Evolutionary conservation across 805 yeast species (phyloP).

Genomic region (Ogataea nakhonphanomensis): DNA sequence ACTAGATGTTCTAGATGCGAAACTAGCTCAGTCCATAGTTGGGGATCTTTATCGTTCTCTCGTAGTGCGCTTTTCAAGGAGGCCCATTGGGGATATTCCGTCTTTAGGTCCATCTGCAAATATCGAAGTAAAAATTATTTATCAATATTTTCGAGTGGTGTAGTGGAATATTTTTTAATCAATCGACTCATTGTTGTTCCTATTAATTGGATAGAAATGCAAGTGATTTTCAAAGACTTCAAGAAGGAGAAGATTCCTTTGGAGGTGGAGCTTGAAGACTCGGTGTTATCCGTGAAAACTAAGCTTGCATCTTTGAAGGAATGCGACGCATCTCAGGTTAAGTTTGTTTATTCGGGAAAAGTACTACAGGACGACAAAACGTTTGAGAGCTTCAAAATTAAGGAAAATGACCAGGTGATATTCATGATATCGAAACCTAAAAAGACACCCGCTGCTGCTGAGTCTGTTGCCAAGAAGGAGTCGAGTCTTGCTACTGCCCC

Average conservation of each 20-base stretch:
- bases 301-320: conserved; percentile 65
- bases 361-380: conserved; percentile 82
- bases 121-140: conserved; percentile 1
- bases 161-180: conserved; percentile 5
- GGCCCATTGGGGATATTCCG: conserved; percentile 31
- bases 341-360: conserved; percentile 87
- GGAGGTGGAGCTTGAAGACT: conserved; percentile 66
- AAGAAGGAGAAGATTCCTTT: conserved; percentile 84
- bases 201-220: conserved; percentile 43
- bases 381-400: conserved; percentile 67
- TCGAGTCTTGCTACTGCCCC: conserved; percentile 20
- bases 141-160: neutral
- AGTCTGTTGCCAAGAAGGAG: conserved; percentile 20
- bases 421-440: conserved; percentile 77
- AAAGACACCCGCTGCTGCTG: conserved; percentile 31
- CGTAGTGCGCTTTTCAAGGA: conserved; percentile 15
- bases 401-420: conserved; percentile 83
- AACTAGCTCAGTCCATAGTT: conserved; percentile 28
- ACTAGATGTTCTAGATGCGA: conserved; percentile 24
- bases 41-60: conserved; percentile 24
- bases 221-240: conserved; percentile 82
- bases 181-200: conserved; percentile 1
- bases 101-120: conserved; percentile 6
- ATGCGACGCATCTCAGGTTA: conserved; percentile 70
- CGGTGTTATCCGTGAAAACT: conserved; percentile 69